Conservation (phyloP, 75 land plant genomes). For the Isoetes taiwanensis region DNA sequence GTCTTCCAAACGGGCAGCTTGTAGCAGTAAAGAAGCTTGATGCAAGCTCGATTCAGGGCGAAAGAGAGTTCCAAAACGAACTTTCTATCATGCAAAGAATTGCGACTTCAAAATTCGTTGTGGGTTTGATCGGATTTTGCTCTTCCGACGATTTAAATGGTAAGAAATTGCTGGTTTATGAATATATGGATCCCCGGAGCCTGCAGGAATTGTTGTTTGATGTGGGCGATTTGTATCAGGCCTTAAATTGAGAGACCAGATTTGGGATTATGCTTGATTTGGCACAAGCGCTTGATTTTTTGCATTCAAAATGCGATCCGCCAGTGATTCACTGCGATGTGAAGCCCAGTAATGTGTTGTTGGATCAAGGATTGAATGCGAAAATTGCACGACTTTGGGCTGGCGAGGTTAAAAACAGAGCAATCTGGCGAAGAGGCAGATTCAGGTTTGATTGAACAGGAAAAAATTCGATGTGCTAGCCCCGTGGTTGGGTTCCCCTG, state of each 20-base stretch:
- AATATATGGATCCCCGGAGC: slow-evolving; percentile 61
- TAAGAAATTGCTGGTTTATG: slow-evolving; percentile 50
- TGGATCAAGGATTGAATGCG: slow-evolving; percentile 41
- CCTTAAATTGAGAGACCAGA: slow-evolving; percentile 42
- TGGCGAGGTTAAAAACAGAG: slow-evolving; percentile 58
- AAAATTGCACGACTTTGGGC: slow-evolving; percentile 75
- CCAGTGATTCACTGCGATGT: slow-evolving; percentile 84
- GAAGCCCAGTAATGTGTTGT: slow-evolving; percentile 81
- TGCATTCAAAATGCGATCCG: slow-evolving; percentile 62
- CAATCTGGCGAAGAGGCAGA: no score
- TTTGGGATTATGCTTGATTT: slow-evolving; percentile 47
- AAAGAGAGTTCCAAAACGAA: slow-evolving; percentile 66
- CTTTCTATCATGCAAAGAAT: slow-evolving; percentile 43
- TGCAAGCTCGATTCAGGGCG: slow-evolving; percentile 30
- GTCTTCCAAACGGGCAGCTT: slow-evolving; percentile 21
- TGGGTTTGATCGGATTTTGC: slow-evolving; percentile 58
- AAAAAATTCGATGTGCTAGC: no score
- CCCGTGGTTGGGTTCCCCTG: no score
- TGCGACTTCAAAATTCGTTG: slow-evolving; percentile 39
- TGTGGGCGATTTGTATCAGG: slow-evolving; percentile 23
- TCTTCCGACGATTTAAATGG: slow-evolving; percentile 24
- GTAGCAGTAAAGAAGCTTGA: slow-evolving; percentile 62
- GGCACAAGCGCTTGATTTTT: slow-evolving; percentile 43
- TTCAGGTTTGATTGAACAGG: no score
- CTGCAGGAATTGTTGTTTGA: slow-evolving; percentile 61